Percentiles rank a stretch among this genome's conserved stretches.
phyloP scores from a whole-genome alignment of 306 rosid genomes.

The Vicia faba region DNA sequence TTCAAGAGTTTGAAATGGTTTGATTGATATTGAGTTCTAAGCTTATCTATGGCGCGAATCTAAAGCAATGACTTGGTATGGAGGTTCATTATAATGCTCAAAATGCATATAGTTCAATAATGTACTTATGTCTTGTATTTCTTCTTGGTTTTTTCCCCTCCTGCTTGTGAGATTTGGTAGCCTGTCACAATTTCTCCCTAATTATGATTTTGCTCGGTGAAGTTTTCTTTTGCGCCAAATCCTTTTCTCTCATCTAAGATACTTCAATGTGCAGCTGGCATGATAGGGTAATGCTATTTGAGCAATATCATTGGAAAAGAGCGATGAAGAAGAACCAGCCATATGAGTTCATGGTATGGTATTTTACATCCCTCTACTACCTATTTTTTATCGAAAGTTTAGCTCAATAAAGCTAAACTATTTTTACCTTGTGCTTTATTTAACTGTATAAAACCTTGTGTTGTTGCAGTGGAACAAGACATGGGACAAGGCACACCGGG shows the following conservation, averaged over 20 bases:
- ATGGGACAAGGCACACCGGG: constrained; percentile 66
- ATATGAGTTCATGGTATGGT: constrained; percentile 62
- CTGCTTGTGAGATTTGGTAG: constrained; percentile 15
- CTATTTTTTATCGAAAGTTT: constrained; percentile 14
- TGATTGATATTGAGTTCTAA: not conserved
- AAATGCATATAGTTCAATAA: not conserved
- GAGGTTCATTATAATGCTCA: constrained; percentile 1
- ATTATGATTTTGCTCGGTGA: not conserved
- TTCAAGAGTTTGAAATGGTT: constrained; percentile 14
- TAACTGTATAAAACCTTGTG: constrained; percentile 26
- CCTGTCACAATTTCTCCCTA: not conserved
- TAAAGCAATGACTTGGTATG: constrained; percentile 10
- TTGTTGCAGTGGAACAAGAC: constrained; percentile 83
- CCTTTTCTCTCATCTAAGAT: constrained; percentile 20
- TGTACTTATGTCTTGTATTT: constrained; percentile 3
- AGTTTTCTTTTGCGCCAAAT: constrained; percentile 1
- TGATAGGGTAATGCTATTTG: constrained; percentile 75
- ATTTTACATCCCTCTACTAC: not conserved
- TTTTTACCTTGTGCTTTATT: constrained; percentile 25
- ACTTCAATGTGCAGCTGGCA: constrained; percentile 69
- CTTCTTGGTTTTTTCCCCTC: constrained; percentile 16
- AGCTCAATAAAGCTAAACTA: constrained; percentile 1
- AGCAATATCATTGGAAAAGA: constrained; percentile 88
- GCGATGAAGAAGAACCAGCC: constrained; percentile 73
- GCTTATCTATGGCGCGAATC: not conserved